Evolutionary conservation across 2,329 filamentous ascomycete species (phyloP).

Genomic region (Tolypocladium nubicola): DNA sequence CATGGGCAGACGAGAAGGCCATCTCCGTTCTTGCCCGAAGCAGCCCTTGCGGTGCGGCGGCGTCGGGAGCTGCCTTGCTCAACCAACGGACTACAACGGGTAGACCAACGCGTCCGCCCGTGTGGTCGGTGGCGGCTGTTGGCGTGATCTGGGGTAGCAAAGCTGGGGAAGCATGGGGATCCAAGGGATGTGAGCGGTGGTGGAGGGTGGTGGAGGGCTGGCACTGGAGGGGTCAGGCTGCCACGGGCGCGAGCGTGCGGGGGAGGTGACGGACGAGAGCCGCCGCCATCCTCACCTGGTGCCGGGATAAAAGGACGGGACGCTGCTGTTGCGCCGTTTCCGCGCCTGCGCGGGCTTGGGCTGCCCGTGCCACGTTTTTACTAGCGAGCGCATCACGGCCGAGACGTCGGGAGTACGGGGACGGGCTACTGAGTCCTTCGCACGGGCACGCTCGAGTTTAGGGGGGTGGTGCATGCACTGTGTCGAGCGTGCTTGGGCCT

Average conservation of each 20-base stretch:
- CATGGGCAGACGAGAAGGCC: background rate
- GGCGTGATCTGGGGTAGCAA: background rate
- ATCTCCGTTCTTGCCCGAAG: constrained; percentile 1
- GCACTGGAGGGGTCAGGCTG: background rate
- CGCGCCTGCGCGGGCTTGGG: background rate
- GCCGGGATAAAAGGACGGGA: too few relatives aligned
- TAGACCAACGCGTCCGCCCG: background rate
- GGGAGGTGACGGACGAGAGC: background rate
- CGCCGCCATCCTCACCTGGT: too few relatives aligned
- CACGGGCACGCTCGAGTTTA: background rate
- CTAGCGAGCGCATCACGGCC: too few relatives aligned
- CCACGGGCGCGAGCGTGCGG: background rate
- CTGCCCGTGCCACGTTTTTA: background rate
- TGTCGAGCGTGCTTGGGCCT: background rate
- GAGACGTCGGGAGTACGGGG: too few relatives aligned
- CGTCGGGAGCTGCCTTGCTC: background rate
- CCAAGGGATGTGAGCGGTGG: background rate
- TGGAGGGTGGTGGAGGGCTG: background rate
- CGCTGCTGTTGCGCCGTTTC: too few relatives aligned
- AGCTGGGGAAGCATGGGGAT: background rate
- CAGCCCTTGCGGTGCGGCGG: background rate
- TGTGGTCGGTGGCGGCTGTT: background rate
- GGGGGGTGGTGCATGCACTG: background rate
- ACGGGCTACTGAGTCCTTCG: too few relatives aligned
- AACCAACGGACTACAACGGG: too few relatives aligned